Percentiles rank a stretch among this genome's conserved stretches.
phyloP scores from a whole-genome alignment of 1,284 basidiomycete species.

The Pyrrhoderma lamaoense region DNA sequence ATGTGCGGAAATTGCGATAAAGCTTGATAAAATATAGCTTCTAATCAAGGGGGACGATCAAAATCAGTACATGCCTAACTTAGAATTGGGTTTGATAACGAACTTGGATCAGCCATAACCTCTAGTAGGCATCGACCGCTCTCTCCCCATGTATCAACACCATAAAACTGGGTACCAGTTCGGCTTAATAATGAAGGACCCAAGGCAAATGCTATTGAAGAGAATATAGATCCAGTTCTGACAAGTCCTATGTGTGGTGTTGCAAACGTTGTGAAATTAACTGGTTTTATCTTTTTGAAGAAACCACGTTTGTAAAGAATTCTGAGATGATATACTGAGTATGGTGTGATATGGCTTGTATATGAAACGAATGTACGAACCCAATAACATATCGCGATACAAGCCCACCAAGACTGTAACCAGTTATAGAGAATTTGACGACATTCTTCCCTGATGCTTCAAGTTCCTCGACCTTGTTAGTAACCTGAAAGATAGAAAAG shows the following conservation, averaged over 20 bases:
- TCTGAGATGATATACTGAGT: constrained; percentile 24
- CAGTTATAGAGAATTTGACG: constrained; percentile 61
- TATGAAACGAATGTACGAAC: constrained; percentile 29
- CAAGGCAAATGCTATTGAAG: constrained; percentile 47
- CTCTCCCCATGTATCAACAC: constrained; percentile 65
- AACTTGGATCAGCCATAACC: constrained; percentile 76
- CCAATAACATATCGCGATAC: constrained; percentile 74
- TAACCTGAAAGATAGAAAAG: constrained; percentile 34
- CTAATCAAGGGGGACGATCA: constrained; percentile 29
- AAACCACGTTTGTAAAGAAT: constrained; percentile 63
- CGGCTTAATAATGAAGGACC: constrained; percentile 75
- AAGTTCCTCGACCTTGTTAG: constrained; percentile 44
- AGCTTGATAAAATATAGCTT: constrained; percentile 72
- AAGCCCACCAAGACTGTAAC: constrained; percentile 79
- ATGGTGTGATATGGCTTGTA: neutral
- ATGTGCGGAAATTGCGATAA: constrained; percentile 63
- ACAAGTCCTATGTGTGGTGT: constrained; percentile 75
- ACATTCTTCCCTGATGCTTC: constrained; percentile 48
- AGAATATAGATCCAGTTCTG: constrained; percentile 53
- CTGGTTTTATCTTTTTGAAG: constrained; percentile 58
- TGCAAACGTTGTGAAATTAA: constrained; percentile 79
- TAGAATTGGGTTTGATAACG: constrained; percentile 57
- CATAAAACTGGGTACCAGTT: constrained; percentile 79
- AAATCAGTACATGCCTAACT: constrained; percentile 76
- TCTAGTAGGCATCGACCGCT: constrained; percentile 67